Percentiles rank a stretch among this genome's conserved stretches.
These are phyloP conservation scores for Colletotrichum chlorophyti DNA, from an alignment of 2,329 filamentous ascomycete genomes.

Conservation along the genomic window DNA sequence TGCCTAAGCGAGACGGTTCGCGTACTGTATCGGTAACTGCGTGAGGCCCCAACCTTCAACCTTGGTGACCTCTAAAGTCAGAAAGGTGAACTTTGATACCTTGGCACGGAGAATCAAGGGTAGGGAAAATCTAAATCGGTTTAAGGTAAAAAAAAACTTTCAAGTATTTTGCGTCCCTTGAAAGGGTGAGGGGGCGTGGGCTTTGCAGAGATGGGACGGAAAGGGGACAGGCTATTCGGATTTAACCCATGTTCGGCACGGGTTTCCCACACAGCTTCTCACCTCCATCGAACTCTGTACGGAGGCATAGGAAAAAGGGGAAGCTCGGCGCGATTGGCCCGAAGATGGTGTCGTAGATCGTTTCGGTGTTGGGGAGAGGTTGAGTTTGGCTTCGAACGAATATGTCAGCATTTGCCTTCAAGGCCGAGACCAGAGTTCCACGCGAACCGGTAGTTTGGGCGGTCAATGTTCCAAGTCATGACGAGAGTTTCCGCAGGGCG, in stretches of 20 bases:
- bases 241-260: slow-evolving; percentile 24
- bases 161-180: slow-evolving; percentile 9
- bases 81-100: background rate
- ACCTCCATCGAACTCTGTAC: background rate
- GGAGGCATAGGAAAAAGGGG: background rate
- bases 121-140: slow-evolving; percentile 11
- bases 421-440: too few species aligned
- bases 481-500: background rate
- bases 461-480: background rate
- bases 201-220: slow-evolving; percentile 13
- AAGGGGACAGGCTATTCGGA: background rate
- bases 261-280: slow-evolving; percentile 16
- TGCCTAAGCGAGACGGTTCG: slow-evolving; percentile 24
- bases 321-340: slow-evolving; percentile 10
- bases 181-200: background rate
- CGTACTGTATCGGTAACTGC: background rate
- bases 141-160: slow-evolving; percentile 4
- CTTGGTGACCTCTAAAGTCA: background rate
- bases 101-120: background rate
- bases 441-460: background rate
- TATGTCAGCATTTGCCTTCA: background rate
- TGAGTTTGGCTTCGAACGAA: background rate
- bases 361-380: slow-evolving; percentile 18
- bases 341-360: slow-evolving; percentile 2
- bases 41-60: background rate